Evolutionary conservation across 805 yeast genomes (phyloP), one percentile per base, ranked within the genome.

Genomic region (Scheffersomyces amazonensis): DNA sequence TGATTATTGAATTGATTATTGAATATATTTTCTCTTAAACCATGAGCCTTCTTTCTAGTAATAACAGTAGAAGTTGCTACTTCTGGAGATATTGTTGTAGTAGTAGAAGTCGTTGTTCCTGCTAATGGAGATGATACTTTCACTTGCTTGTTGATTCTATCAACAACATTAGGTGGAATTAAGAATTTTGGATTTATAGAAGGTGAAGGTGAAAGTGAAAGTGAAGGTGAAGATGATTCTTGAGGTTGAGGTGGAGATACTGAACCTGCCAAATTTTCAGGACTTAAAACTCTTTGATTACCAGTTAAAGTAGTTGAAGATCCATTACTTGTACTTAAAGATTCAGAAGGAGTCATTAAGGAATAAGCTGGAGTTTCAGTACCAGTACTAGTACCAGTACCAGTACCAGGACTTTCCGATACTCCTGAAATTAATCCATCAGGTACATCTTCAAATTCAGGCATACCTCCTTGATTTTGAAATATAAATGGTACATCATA

Each of bases 371-470:
- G n/a, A n/a, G n/a, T n/a, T n/a, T n/a, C n/a, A n/a, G n/a, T n/a
- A n/a, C n/a, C n/a, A n/a, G n/a, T n/a, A n/a, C n/a, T n/a, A n/a
- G n/a, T n/a, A 24, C 12, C 18, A 32, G 7, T 32, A 5, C 43
- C 46, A 31, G 32, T 38, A 18, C 43, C 41, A 12, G 53, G 41
- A 16, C 41, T 37, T 12, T 44, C 32, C 3, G 56, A 43, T 10
- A 61, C 59, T 15, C 40, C 46, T 4, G 57, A 48, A 46, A 68
- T 68, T 28, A 71, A 52, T 9, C 56, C 66, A 16, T 52, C 63
- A 4, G 76, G 76, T 3, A 70, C 57, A 41, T 70, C 75, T 36
- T 66, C 71, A 35, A 67, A 54, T 34, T 62, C 71, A 8, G 67
- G 57, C 19, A 55, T 34, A 20, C 47, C 31, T 15, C 47, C 32